Evolutionary conservation across 176 grass and related monocot genomes (phyloP).

Genomic region (Oryza glumipatula): DNA sequence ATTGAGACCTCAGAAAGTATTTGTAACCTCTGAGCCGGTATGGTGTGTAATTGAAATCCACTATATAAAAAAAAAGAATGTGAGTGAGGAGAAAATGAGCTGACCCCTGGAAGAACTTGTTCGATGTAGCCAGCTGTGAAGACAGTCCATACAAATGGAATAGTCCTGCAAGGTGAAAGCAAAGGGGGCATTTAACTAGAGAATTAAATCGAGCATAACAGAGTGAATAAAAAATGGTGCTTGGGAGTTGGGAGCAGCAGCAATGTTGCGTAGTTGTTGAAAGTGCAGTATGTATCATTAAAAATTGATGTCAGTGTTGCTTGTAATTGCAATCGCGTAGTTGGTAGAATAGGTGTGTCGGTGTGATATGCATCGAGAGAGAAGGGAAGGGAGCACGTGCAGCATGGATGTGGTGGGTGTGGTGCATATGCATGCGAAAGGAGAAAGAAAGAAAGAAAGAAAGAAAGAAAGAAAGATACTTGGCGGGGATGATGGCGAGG

Average conservation of each 20-base stretch:
- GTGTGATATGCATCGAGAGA: neutral
- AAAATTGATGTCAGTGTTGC: too few relatives aligned
- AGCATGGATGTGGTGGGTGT: neutral
- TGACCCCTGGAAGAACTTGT: slow-evolving; percentile 93
- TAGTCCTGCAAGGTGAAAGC: slow-evolving; percentile 61
- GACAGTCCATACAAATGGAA: slow-evolving; percentile 95
- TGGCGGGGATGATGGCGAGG: slow-evolving; percentile 82
- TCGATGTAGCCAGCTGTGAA: slow-evolving; percentile 96
- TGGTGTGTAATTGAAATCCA: neutral
- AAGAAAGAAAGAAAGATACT: slow-evolving; percentile 40
- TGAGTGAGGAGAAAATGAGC: neutral
- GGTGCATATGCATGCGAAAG: neutral
- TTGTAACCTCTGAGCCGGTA: neutral
- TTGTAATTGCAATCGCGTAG: neutral
- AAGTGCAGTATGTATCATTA: neutral
- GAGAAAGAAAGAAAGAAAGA: too few relatives aligned
- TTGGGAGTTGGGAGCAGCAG: neutral
- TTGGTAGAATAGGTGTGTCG: neutral
- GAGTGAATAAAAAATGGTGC: neutral
- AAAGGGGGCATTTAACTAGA: neutral
- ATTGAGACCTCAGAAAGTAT: neutral
- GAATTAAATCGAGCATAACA: neutral
- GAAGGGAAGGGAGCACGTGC: neutral
- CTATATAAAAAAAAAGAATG: neutral
- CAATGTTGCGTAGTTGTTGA: neutral